phyloP scores from a whole-genome alignment of 805 yeast species.

The Lipomyces yamanashiensis region DNA sequence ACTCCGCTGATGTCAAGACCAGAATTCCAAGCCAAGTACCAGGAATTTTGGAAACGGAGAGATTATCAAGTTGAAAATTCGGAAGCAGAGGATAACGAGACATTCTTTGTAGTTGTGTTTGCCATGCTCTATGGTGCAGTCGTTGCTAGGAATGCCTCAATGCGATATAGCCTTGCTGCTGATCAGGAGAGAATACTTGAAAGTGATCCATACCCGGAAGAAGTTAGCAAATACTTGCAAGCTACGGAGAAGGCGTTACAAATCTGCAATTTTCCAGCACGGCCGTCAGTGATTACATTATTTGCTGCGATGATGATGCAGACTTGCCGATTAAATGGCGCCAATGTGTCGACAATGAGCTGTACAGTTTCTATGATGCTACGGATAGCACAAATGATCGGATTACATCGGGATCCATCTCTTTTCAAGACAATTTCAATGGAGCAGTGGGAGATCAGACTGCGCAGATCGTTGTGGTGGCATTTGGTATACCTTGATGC shows the following conservation, averaged over 20 bases:
- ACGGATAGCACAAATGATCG: conserved; percentile 16
- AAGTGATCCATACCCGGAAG: conserved; percentile 1
- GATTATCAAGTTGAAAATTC: background rate
- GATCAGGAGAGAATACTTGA: conserved; percentile 7
- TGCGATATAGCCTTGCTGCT: conserved; percentile 3
- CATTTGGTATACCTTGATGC: conserved; percentile 5
- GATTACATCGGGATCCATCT: conserved; percentile 13
- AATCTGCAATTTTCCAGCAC: conserved; percentile 3
- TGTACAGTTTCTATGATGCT: conserved; percentile 13
- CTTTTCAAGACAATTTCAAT: background rate
- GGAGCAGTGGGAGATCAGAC: conserved; percentile 7
- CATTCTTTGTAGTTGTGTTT: conserved; percentile 10
- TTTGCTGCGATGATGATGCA: conserved; percentile 6
- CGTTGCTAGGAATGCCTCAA: conserved; percentile 6
- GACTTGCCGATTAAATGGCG: background rate
- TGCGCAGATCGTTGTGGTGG: conserved; percentile 13
- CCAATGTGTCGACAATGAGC: background rate
- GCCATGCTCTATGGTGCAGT: conserved; percentile 15
- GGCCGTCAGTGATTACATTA: conserved; percentile 6
- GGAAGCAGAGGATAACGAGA: background rate
- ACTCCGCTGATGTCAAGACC: conserved; percentile 6
- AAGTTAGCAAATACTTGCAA: background rate
- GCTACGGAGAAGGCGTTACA: background rate
- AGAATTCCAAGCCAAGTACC: background rate
- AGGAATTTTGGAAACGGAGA: conserved; percentile 1